Conservation (phyloP, 805 yeast species). For the Hanseniaspora meyeri region DNA sequence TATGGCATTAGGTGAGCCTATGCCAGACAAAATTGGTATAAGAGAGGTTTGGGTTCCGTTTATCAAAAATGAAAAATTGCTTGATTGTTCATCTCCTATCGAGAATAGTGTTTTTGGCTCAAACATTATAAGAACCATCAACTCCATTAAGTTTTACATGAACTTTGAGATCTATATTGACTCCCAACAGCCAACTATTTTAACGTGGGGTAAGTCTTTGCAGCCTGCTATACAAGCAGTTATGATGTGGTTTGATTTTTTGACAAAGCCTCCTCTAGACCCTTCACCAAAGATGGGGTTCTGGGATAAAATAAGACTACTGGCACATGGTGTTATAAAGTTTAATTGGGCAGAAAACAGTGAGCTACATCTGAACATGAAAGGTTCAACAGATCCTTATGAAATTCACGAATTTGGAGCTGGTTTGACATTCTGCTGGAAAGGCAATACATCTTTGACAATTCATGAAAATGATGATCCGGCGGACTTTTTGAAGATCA, state of each 20-base stretch:
- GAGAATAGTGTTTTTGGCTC: constrained; percentile 45
- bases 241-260: constrained; percentile 52
- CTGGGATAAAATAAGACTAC: constrained; percentile 55
- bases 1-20: constrained; percentile 46
- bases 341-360: constrained; percentile 35
- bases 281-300: constrained; percentile 52
- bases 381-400: constrained; percentile 50
- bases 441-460: constrained; percentile 37
- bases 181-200: constrained; percentile 37
- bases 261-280: constrained; percentile 60
- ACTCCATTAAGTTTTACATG: constrained; percentile 46
- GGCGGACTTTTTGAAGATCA: constrained; percentile 39
- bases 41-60: constrained; percentile 45
- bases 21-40: constrained; percentile 34
- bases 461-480: constrained; percentile 41
- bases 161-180: constrained; percentile 37
- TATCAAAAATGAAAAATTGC: constrained; percentile 26
- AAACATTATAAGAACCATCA: constrained; percentile 48
- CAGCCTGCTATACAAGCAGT: constrained; percentile 50
- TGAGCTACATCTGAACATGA: constrained; percentile 51
- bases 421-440: constrained; percentile 58
- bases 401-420: constrained; percentile 44
- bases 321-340: constrained; percentile 41
- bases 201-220: constrained; percentile 54
- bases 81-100: background rate